These are phyloP conservation scores for Sindora glabra DNA, from an alignment of 306 rosid species.

Conservation along the genomic window DNA sequence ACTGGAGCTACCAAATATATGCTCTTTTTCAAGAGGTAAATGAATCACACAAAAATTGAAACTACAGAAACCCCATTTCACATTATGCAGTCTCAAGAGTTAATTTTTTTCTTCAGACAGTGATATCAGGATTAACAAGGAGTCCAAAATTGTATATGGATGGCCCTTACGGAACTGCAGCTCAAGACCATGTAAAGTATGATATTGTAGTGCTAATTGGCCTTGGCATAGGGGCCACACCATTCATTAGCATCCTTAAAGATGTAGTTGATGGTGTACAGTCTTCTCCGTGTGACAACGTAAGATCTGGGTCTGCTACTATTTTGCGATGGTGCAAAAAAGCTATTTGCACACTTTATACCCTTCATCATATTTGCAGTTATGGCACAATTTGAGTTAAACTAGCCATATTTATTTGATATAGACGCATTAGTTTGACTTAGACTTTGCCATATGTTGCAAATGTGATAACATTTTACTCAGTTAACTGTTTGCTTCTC, in stretches of 20 bases:
- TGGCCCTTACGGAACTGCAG: conserved; percentile 84
- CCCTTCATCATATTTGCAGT: too few species aligned
- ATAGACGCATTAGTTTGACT: too few species aligned
- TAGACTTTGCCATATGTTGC: too few species aligned
- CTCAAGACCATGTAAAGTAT: conserved; percentile 83
- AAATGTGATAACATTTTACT: too few species aligned
- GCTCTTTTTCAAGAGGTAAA: conserved; percentile 73
- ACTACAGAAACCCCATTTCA: neutral
- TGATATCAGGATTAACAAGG: conserved; percentile 21
- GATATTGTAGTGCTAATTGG: conserved; percentile 69
- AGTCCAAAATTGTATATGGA: conserved; percentile 74
- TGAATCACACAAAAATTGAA: neutral
- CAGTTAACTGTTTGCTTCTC: too few species aligned
- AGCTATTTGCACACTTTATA: too few species aligned
- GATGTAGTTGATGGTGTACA: conserved; percentile 36
- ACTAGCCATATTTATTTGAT: too few species aligned
- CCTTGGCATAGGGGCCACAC: conserved; percentile 89
- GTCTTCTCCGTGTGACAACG: conserved; percentile 23
- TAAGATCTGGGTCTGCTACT: too few species aligned
- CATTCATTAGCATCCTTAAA: conserved; percentile 87
- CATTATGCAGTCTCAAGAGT: neutral
- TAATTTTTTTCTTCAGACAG: conserved; percentile 36
- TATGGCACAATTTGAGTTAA: too few species aligned
- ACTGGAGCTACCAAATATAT: conserved; percentile 74
- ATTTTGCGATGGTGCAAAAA: too few species aligned